phyloP scores from a whole-genome alignment of 2,329 filamentous ascomycete species.

The Fusarium protoensiforme region DNA sequence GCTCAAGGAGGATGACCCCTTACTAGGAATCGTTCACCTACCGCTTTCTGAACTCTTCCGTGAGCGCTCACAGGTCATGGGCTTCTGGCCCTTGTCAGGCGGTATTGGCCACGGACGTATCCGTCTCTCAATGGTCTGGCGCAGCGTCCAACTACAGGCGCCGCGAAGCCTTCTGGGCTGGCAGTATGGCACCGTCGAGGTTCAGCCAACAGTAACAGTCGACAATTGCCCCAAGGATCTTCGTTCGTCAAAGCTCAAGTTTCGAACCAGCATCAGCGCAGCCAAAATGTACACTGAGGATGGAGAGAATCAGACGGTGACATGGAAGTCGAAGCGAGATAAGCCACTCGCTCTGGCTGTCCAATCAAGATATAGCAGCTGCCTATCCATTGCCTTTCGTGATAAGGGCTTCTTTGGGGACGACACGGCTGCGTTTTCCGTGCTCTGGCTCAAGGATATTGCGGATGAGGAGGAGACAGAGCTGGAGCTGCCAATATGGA shows the following conservation, averaged over 20 bases:
- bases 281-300: constrained; percentile 66
- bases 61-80: constrained; percentile 72
- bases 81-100: constrained; percentile 74
- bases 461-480: constrained; percentile 73
- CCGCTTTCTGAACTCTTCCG: constrained; percentile 71
- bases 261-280: constrained; percentile 66
- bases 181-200: constrained; percentile 77
- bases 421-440: constrained; percentile 68
- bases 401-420: constrained; percentile 57
- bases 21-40: constrained; percentile 77
- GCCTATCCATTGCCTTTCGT: constrained; percentile 67
- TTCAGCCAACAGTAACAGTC: constrained; percentile 61
- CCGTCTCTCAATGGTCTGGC: constrained; percentile 78
- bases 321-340: constrained; percentile 65
- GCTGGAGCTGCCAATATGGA: constrained; percentile 72
- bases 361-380: constrained; percentile 65
- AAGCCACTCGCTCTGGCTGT: constrained; percentile 62
- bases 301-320: constrained; percentile 49
- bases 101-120: constrained; percentile 78
- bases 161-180: constrained; percentile 71
- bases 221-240: constrained; percentile 60
- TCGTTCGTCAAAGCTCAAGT: constrained; percentile 64
- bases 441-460: constrained; percentile 77
- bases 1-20: constrained; percentile 75
- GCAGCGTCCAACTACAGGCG: constrained; percentile 72